Conservation (phyloP, 1,139 yeast species). For the Sugiyamaella paludigena region DNA sequence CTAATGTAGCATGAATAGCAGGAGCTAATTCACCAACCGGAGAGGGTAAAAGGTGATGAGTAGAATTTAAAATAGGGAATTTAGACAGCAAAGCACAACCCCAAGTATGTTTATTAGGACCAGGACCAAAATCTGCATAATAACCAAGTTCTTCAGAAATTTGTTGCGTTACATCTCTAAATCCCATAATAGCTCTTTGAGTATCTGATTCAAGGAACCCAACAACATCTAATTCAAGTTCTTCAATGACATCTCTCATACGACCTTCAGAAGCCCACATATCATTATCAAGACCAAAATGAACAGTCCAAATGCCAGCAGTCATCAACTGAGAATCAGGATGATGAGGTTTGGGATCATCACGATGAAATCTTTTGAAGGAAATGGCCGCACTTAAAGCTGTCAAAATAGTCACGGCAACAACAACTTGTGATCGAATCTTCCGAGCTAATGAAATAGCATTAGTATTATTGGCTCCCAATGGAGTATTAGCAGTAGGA, state of each 20-base stretch:
- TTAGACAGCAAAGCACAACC: conserved; percentile 90
- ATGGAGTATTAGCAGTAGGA: conserved; percentile 22
- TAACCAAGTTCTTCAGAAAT: conserved; percentile 90
- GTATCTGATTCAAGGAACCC: conserved; percentile 93
- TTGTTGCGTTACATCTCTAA: conserved; percentile 87
- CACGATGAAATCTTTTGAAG: conserved; percentile 57
- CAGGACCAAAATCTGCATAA: conserved; percentile 97
- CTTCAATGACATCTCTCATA: conserved; percentile 78
- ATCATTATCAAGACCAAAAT: conserved; percentile 93
- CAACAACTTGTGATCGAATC: conserved; percentile 31
- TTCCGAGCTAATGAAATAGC: conserved; percentile 25
- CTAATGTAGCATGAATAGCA: conserved; percentile 93
- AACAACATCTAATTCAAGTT: conserved; percentile 84
- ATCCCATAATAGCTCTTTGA: conserved; percentile 90
- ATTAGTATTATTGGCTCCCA: conserved; percentile 21
- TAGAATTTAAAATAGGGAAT: conserved; percentile 86
- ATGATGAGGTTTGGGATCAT: conserved; percentile 69
- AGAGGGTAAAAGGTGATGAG: conserved; percentile 88
- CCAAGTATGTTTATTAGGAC: conserved; percentile 98
- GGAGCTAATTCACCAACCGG: conserved; percentile 99
- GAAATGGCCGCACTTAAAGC: conserved; percentile 45
- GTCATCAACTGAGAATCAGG: conserved; percentile 73
- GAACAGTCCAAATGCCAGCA: conserved; percentile 98
- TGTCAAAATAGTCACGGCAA: conserved; percentile 30
- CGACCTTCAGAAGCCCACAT: conserved; percentile 97